Evolutionary conservation across 768 basidiomycete species (phyloP), one percentile per base, ranked within the genome.

Genomic region (Lactifluus subvellereus): DNA sequence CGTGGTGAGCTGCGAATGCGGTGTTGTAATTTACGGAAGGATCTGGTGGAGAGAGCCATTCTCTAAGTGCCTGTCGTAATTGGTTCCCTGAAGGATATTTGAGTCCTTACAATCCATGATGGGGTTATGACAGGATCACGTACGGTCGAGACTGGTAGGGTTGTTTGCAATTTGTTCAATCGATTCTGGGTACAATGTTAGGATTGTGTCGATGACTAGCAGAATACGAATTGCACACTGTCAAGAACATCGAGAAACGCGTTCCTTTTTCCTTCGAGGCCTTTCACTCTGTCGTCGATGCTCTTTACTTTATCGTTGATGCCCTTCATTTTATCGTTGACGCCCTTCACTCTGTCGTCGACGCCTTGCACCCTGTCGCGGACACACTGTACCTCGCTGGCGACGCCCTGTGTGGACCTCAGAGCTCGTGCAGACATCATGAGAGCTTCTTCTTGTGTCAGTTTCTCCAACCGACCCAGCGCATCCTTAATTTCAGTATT

Each of bases 371-470:
- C 30, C 7, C 3, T 10, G 6, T 10, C 10, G 27, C 27, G 27
- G 27, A 27, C 27, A 27, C 27, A 27, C 27, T 27, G 27, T 27
- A 27, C 27, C 2, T 27, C 27, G 27, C 2, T 27, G 37, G 6
- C 3, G 13, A 54, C 38, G 22, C 11, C 20, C 1, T 20, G 58
- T 22, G 33, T 20, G 2, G 32, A 48, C 40, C 43, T 50, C n/a
- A 62, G 37, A 27, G 40, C 48, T 14, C 50, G 47, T 30, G 38
- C 20, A 2, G 40, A 33, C 13, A 14, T 33, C 35, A 22, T 55
- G 38, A 32, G 40, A 45, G 40, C 40, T 42, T 64, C 62, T 5
- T 54, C 53, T 4, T 45, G 33, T 0, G 58, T 64, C 13, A 64
- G 2, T 6, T 13, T 54, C 18, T 64, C 58, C 10, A 60, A 9